Base-by-base conservation (phyloP, 352 stramenopile species). In the Saprolegnia diclina region DNA sequence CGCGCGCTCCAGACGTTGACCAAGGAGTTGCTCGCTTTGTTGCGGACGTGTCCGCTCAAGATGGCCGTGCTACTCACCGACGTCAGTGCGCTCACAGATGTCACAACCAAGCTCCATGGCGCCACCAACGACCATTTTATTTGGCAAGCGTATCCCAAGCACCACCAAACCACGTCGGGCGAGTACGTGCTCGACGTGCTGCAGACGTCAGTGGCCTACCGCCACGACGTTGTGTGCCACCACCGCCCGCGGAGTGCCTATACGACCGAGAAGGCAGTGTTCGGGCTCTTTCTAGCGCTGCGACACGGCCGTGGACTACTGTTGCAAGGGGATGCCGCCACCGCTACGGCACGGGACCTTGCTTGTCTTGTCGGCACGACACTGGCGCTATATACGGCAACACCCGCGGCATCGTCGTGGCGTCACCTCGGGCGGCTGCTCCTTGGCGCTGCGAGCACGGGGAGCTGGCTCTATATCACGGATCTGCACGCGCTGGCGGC, bases 201-300 rank as follows among this genome's bases (percentile, higher is more conserved):
- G 38, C 18, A 68, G 29, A 59, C 42, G 16, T n/a, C 38, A 21
- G 0, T 59, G 24, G 14, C 13, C 19, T 69, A 69, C 37, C 63
- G 61, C 21, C 62, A 69, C 38, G 63, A 62, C n/a, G 26, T 69
- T 18, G 11, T 62, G 42, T 62, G 48, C 63, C 18, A 45, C 6
- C 38, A 29, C 7, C 48, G 50, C 16, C 63, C 63, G 13, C 63
- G 54, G 21, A 38, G 7, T 38, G 32, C 40, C 18, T 22, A 54
- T 35, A 22, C 22, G 6, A 54, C 53, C 19, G 63, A 69, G 11
- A 59, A 63, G 13, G 54, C 29, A 11, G 11, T 69, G 14, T 62
- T 45, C 10, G 46, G 16, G 10, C n/a, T 69, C 10, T 59, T 53
- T 32, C 62, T 48, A 4, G 46, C 45, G 7, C 5, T 69, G 26